Percentiles rank a stretch among this genome's conserved stretches.
phyloP scores from a whole-genome alignment of 192 early-diverging fungal genomes.

The Jimgerdemannia lactiflua region DNA sequence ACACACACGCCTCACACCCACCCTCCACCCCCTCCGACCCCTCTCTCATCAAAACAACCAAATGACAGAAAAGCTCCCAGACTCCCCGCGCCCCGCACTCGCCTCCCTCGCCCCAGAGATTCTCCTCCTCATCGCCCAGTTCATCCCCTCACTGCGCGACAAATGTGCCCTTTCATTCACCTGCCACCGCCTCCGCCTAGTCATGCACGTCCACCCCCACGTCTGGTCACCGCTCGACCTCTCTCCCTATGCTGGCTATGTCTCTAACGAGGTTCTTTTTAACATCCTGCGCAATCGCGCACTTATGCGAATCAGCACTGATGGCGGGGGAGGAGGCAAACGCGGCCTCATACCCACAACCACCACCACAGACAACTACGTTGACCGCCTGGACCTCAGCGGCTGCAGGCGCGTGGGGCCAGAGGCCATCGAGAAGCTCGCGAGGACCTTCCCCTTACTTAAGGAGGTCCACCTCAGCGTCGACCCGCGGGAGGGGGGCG shows the following conservation, averaged over 20 bases:
- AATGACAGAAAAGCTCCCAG: too few relatives aligned
- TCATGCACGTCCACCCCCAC: background rate
- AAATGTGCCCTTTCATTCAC: background rate
- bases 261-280: slow-evolving; percentile 3
- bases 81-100: background rate
- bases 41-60: too few relatives aligned
- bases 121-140: background rate
- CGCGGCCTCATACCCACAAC: too few relatives aligned
- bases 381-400: background rate
- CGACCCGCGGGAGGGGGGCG: background rate
- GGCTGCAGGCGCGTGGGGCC: background rate
- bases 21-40: too few relatives aligned
- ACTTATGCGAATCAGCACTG: background rate
- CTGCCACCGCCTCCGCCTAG: background rate
- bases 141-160: background rate
- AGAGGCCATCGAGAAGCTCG: background rate
- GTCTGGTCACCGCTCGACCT: background rate
- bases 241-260: background rate
- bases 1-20: too few relatives aligned
- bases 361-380: background rate
- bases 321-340: background rate
- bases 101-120: slow-evolving; percentile 5
- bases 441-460: background rate
- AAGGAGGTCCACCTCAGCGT: background rate
- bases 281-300: background rate